phyloP scores from a whole-genome alignment of 1,284 basidiomycete species.

The Chiua sp. region DNA sequence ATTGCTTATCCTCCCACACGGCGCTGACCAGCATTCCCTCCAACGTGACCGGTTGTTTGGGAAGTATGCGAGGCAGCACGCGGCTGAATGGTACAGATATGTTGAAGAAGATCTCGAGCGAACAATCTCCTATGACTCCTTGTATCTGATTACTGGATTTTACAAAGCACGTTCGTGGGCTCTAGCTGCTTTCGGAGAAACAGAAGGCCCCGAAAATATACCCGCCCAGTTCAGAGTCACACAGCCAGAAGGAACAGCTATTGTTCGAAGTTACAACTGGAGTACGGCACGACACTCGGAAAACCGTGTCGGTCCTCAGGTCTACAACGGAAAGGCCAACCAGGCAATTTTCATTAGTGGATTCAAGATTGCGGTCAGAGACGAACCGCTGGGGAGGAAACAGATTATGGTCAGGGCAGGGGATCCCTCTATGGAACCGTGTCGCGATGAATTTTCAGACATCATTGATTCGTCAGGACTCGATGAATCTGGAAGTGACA shows the following conservation, averaged over 20 bases:
- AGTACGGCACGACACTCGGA: neutral
- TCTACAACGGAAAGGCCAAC: neutral
- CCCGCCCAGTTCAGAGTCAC: neutral
- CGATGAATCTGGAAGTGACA: neutral
- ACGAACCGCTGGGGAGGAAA: neutral
- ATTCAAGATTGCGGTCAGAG: constrained; percentile 1
- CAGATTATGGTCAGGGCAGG: neutral
- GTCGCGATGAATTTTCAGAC: neutral
- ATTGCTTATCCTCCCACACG: neutral
- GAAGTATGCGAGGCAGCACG: neutral
- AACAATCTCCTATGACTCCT: neutral
- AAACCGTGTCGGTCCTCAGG: neutral
- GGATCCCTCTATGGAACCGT: neutral
- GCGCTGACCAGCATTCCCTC: neutral
- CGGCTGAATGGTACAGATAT: constrained; percentile 1
- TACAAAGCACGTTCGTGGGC: neutral
- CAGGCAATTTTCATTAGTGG: neutral
- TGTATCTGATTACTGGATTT: constrained; percentile 3
- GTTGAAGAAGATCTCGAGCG: neutral
- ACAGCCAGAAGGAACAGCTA: neutral
- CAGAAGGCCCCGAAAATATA: neutral
- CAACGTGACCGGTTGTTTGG: neutral
- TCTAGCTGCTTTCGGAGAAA: constrained; percentile 1
- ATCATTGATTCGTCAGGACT: neutral
- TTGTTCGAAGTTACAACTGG: neutral